A percentile compares a stretch with the other conserved stretches of the same genome.
These are phyloP conservation scores for Dothistroma pini DNA, from an alignment of 2,329 filamentous ascomycete species.

Conservation along the genomic window DNA sequence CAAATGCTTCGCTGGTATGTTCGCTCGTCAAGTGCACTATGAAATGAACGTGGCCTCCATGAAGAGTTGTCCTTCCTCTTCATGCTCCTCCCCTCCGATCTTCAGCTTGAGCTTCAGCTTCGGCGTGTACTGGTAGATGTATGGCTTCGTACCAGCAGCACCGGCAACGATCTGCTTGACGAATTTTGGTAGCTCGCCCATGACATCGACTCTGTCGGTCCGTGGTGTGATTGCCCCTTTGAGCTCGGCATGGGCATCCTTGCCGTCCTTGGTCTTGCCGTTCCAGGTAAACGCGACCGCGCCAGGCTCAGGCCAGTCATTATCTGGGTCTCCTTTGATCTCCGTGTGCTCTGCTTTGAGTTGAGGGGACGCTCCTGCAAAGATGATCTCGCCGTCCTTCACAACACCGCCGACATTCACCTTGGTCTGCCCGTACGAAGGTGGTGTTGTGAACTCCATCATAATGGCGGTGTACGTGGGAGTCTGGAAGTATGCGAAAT, in stretches of 20 bases:
- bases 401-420: constrained; percentile 81
- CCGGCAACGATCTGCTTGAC: constrained; percentile 90
- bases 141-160: constrained; percentile 88
- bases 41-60: constrained; percentile 97
- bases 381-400: constrained; percentile 75
- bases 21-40: constrained; percentile 12
- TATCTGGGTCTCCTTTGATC: constrained; percentile 68
- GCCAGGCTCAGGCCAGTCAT: constrained; percentile 84
- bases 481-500: constrained; percentile 88
- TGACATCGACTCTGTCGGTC: constrained; percentile 84
- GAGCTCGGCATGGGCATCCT: constrained; percentile 65
- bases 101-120: constrained; percentile 76
- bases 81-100: constrained; percentile 72
- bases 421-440: constrained; percentile 81
- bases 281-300: constrained; percentile 72
- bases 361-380: constrained; percentile 62
- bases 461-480: constrained; percentile 80
- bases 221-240: constrained; percentile 65
- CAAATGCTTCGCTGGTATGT: constrained; percentile 10
- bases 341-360: constrained; percentile 66
- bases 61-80: constrained; percentile 76
- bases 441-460: constrained; percentile 95
- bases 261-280: constrained; percentile 72
- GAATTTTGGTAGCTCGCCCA: constrained; percentile 93
- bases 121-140: constrained; percentile 91